phyloP scores from a whole-genome alignment of 2,329 filamentous ascomycete genomes.

The Alternaria sp. region DNA sequence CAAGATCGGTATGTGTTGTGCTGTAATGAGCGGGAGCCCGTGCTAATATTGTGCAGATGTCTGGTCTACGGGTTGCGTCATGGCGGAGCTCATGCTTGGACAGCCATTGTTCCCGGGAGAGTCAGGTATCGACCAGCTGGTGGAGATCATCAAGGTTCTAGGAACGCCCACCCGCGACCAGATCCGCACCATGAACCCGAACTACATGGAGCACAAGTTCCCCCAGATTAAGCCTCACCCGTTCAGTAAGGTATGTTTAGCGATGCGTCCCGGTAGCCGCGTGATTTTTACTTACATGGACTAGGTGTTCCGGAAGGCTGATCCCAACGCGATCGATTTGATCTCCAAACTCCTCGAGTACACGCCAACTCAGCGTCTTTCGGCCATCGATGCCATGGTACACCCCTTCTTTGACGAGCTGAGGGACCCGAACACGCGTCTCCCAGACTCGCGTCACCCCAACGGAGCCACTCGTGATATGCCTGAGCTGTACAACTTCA shows the following conservation, averaged over 20 bases:
- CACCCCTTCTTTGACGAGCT: conserved; percentile 99
- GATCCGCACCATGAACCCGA: conserved; percentile 99
- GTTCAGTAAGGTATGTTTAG: conserved; percentile 80
- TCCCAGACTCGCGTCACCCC: conserved; percentile 92
- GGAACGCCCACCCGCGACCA: conserved; percentile 96
- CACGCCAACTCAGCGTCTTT: conserved; percentile 92
- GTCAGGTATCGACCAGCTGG: conserved; percentile 96
- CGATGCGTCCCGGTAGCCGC: not conserved
- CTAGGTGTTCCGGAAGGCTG: conserved; percentile 93
- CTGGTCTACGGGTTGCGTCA: conserved; percentile 98
- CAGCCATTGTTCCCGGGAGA: conserved; percentile 98
- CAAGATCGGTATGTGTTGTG: conserved; percentile 84
- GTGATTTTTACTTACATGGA: conserved; percentile 1
- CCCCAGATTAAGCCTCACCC: conserved; percentile 99
- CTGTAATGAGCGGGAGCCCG: conserved; percentile 4
- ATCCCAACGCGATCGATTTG: conserved; percentile 89
- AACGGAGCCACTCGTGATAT: conserved; percentile 81
- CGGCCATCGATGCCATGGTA: conserved; percentile 94
- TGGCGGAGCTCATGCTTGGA: conserved; percentile 98
- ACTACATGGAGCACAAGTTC: conserved; percentile 99
- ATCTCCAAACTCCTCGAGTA: conserved; percentile 95
- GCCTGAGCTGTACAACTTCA: conserved; percentile 90
- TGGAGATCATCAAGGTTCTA: conserved; percentile 99
- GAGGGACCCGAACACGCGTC: conserved; percentile 84
- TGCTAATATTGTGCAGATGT: conserved; percentile 70